Evolutionary conservation across 208 protist genomes (phyloP), one percentile per base, ranked within the genome.

Genomic region (Phytomonas sp.): DNA sequence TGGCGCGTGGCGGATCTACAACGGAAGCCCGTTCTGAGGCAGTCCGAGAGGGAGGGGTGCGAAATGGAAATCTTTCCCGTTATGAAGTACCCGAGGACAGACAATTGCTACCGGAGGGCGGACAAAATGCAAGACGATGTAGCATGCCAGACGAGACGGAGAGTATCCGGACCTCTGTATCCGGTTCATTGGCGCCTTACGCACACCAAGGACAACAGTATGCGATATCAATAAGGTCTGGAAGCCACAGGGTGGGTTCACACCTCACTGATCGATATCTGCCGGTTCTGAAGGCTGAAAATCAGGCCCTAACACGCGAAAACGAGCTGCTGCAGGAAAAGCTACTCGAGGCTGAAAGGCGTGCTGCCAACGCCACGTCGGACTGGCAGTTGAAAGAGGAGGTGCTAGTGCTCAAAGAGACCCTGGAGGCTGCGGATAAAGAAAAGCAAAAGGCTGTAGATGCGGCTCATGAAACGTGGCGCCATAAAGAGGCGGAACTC

Each of bases 401-500:
- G 8, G 80, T 96, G 28, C 63, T 84, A 30, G 81, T 23, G 13
- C 72, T 88, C 60, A 75, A 76, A 36, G 71, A 78, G 13, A 72
- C 73, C 11, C 46, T 88, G n/a, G 56, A 68, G 5, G 26, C 77
- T 20, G 59, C 68, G 51, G 53, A 79, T 59, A 46, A 64, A 9
- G 29, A 72, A 5, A 56, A 72, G 2, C 51, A 60, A 26, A 78
- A 69, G 2, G 74, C 76, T 0, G 73, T 77, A 33, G 34, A 40
- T 5, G 73, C 67, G 17, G 78, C 82, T 0, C 74, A 70, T 13
- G 63, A 66, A 60, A 72, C 77, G 17, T 88, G 78, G 81, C 70
- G 67, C 3, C 72, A 68, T 9, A 84, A 89, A 63, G 84, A 90
- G 65, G 83, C 82, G 34, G 84, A 90, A 56, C 74, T 90, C 6